A percentile compares a stretch with the other conserved stretches of the same genome.
Evolutionary conservation across 176 grass and related monocot species (phyloP).

Genomic region (Sorghum bicolor): Sorghum_bicolor_NCBIv3 NC_012877.2:10237501-10238000

Average conservation of each 20-base stretch:
- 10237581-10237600: conserved; percentile 76
- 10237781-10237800: conserved; percentile 11
- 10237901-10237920: conserved; percentile 49
- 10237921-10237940: conserved; percentile 46
- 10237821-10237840: conserved; percentile 36
- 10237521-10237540: conserved; percentile 54
- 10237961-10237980: neutral
- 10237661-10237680: conserved; percentile 69
- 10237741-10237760: conserved; percentile 67
- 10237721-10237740: conserved; percentile 97
- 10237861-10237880: conserved; percentile 24
- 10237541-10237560: conserved; percentile 46
- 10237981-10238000: neutral
- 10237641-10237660: conserved; percentile 70
- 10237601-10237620: conserved; percentile 93
- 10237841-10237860: conserved; percentile 40
- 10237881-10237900: conserved; percentile 76
- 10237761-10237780: conserved; percentile 46
- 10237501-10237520: conserved; percentile 36
- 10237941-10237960: conserved; percentile 1
- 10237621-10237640: conserved; percentile 81
- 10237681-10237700: conserved; percentile 16
- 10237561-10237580: conserved; percentile 78
- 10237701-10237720: conserved; percentile 39
- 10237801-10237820: neutral